Base-by-base conservation (phyloP, 2,329 filamentous ascomycete species). In the Fusarium avenaceum region DNA sequence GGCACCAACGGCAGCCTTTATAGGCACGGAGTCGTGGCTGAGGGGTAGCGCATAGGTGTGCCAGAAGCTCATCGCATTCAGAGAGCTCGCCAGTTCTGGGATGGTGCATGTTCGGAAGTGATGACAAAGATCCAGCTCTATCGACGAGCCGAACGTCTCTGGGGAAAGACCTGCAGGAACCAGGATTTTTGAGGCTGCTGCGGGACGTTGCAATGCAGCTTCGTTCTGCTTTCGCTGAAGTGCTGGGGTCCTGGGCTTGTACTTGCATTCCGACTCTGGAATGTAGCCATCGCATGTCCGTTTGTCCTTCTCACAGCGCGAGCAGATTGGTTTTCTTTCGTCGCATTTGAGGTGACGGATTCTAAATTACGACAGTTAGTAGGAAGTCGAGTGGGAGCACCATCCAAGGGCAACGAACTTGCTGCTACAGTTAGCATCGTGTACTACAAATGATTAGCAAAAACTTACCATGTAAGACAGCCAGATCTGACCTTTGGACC, bases 321-420 rank as follows among this genome's bases (percentile, higher is more conserved):
- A 49, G 3, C 64, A 67, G 2, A 19, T 45, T 3, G 64, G 64
- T 14, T 44, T 67, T 22, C 50, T 60, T 15, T 67, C 64, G 8
- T 67, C 64, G 9, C 64, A 67, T 10, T 67, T 67, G 11, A 67
- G 49, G 15, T 67, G 64, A 0, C 64, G 63, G 4, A 67, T 67
- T 39, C 64, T 67, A 1, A 2, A 26, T 4, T n/a, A 20, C 10
- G 13, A 26, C 11, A 7, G 9, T 56, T 28, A 66, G 30, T 8
- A 24, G 15, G 33, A 4, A 7, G 0, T 10, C 10, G n/a, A 14
- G 4, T 1, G 13, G 7, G 6, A 1, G 11, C 6, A 6, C 3
- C 3, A 0, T 1, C 3, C 17, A n/a, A 5, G 6, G 4, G 10
- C 7, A 5, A 66, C 60, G 8, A 10, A 65, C 60, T 59, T 65